Evolutionary conservation across 2,329 filamentous ascomycete genomes (phyloP).

Genomic region (Huntiella abstrusa): DNA sequence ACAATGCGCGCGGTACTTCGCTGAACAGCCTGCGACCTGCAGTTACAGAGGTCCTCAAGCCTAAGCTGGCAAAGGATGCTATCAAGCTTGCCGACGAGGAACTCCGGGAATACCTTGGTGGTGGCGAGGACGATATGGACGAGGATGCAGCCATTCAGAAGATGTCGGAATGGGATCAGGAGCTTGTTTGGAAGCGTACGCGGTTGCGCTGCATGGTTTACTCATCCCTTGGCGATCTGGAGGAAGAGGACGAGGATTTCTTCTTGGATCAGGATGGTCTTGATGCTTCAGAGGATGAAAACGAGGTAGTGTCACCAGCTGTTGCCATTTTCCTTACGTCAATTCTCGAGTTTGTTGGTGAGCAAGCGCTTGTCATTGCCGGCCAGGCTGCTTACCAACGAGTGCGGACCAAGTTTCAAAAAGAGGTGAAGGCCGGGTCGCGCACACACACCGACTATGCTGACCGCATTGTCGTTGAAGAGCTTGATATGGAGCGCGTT

Average conservation of each 20-base stretch:
- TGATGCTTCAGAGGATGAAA: constrained; percentile 37
- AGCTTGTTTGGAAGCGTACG: constrained; percentile 84
- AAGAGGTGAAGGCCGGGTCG: constrained; percentile 34
- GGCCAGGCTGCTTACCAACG: constrained; percentile 67
- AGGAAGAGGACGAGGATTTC: constrained; percentile 90
- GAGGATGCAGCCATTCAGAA: not conserved
- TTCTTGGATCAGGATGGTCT: constrained; percentile 68
- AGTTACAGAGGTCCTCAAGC: constrained; percentile 71
- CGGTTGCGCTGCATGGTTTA: constrained; percentile 95
- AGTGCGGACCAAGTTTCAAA: constrained; percentile 38
- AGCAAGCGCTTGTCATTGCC: constrained; percentile 73
- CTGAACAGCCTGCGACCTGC: constrained; percentile 60
- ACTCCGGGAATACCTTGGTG: constrained; percentile 70
- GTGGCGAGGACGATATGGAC: constrained; percentile 40
- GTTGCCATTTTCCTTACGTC: constrained; percentile 93
- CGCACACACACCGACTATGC: constrained; percentile 29
- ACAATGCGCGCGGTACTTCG: constrained; percentile 57
- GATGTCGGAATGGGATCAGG: constrained; percentile 58
- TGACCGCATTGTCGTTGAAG: constrained; percentile 64
- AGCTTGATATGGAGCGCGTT: constrained; percentile 81
- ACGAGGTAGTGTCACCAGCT: constrained; percentile 64
- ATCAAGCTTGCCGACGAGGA: constrained; percentile 72
- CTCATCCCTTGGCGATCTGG: constrained; percentile 86
- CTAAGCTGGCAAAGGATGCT: constrained; percentile 70
- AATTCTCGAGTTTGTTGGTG: constrained; percentile 82